Percentiles rank a stretch among this genome's conserved stretches.
Evolutionary conservation across 441 rosid genomes (phyloP).

Genomic region (Arabidopsis hybrid): DNA sequence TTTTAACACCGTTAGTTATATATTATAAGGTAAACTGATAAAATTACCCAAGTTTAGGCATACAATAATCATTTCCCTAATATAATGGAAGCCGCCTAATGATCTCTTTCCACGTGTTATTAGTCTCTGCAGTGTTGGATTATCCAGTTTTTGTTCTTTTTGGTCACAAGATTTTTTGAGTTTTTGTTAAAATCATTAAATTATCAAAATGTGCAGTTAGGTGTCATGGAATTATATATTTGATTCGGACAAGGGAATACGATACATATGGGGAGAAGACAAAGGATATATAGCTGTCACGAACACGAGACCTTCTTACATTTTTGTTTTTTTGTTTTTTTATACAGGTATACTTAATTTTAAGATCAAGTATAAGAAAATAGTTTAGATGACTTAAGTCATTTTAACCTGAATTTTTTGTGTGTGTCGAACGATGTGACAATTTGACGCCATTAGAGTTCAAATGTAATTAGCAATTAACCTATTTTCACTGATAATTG

Average conservation of each 20-base stretch:
- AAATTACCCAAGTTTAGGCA: background rate
- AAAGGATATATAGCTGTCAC: conserved; percentile 41
- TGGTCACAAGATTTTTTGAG: conserved; percentile 3
- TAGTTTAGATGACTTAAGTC: background rate
- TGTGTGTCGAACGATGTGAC: conserved; percentile 11
- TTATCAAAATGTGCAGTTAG: conserved; percentile 22
- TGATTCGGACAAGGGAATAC: conserved; percentile 41
- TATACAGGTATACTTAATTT: background rate
- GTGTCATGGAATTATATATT: conserved; percentile 37
- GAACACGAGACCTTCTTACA: conserved; percentile 45
- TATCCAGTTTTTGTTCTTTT: conserved; percentile 8
- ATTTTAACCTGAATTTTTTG: background rate
- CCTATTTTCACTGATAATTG: background rate
- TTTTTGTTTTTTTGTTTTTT: conserved; percentile 3
- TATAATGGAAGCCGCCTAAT: conserved; percentile 29
- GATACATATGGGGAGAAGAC: conserved; percentile 39
- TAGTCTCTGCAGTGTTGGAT: conserved; percentile 22
- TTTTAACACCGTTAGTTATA: background rate
- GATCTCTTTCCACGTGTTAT: conserved; percentile 28
- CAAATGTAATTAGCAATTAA: background rate
- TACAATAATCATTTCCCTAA: background rate
- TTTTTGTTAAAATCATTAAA: conserved; percentile 9
- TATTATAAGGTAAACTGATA: background rate
- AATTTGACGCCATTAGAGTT: background rate
- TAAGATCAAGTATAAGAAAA: too few species aligned